phyloP scores from a whole-genome alignment of 225 moss, liverwort and hornwort species.

The Polytrichum formosum region DNA sequence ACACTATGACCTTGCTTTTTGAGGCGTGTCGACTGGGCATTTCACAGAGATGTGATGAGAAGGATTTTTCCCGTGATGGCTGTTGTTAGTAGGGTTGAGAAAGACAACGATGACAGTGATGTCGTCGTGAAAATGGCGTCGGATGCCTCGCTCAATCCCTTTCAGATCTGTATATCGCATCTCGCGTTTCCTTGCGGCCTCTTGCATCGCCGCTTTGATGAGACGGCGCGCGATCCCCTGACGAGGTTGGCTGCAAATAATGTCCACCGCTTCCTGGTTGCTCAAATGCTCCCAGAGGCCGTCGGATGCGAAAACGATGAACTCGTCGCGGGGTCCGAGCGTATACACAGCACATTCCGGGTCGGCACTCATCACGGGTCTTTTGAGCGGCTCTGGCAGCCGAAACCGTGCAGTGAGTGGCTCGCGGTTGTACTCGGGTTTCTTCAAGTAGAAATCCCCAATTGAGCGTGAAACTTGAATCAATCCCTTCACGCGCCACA shows the following conservation, averaged over 20 bases:
- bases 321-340: slow-evolving; percentile 69
- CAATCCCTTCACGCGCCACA: slow-evolving; percentile 96
- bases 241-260: slow-evolving; percentile 79
- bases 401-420: slow-evolving; percentile 83
- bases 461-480: slow-evolving; percentile 97
- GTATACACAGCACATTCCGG: slow-evolving; percentile 57
- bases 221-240: slow-evolving; percentile 81
- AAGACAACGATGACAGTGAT: slow-evolving; percentile 62
- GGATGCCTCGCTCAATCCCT: slow-evolving; percentile 85
- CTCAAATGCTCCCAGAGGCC: slow-evolving; percentile 98
- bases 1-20: neutral
- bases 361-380: slow-evolving; percentile 85
- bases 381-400: slow-evolving; percentile 83
- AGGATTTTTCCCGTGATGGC: slow-evolving; percentile 13
- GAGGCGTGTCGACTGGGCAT: slow-evolving; percentile 40
- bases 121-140: slow-evolving; percentile 93
- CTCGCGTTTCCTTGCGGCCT: slow-evolving; percentile 96
- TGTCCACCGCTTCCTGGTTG: slow-evolving; percentile 85
- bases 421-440: slow-evolving; percentile 75
- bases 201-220: slow-evolving; percentile 82
- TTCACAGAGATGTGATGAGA: slow-evolving; percentile 30
- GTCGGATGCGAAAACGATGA: slow-evolving; percentile 93
- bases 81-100: slow-evolving; percentile 39
- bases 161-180: slow-evolving; percentile 94
- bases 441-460: slow-evolving; percentile 92